Evolutionary conservation across 2,329 filamentous ascomycete species (phyloP), one percentile per base, ranked within the genome.

Genomic region (Pyrenochaeta sp.): DNA sequence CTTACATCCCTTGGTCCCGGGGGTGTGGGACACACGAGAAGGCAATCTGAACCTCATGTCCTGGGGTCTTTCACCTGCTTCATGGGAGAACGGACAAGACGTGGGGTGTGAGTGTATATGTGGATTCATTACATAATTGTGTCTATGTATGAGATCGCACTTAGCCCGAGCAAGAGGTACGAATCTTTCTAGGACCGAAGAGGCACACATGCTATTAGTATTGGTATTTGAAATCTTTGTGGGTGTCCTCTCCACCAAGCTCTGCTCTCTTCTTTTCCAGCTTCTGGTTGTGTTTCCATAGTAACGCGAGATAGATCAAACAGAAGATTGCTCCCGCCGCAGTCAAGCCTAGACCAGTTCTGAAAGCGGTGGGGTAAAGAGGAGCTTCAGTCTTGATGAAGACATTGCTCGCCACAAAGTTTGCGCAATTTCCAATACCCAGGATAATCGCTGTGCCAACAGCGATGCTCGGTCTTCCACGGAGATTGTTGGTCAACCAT

Each of bases 401-500:
- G 5, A 71, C 67, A 36, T 72, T 72, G 2, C 54, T 81, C n/a
- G 84, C 82, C 0, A 86, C 74, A 36, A 87, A 84, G 11, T 83
- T 84, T 4, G 83, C 84, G 7, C 82, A 75, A 3, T 82, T 85
- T 2, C 84, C 84, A 1, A 87, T 51, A 5, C 64, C 64, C 1
- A 70, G 58, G 5, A 72, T 63, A 12, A 58, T 56, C 0, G 57
- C 56, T 6, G 65, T 66, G 33, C 61, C 64, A 1, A 58, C 66
- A 11, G 55, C 56, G 29, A 61, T 54, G 39, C 58, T 64, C 12
- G 63, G 73, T 14, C 69, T 51, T 5, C 69, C 69, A 7, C 69
- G 58, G 65, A 67, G 60, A 74, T 79, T 86, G 66, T 86, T 85
- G 37, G 85, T 75, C 1, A 81, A 82, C 84, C 84, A 86, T 2